A percentile compares a stretch with the other conserved stretches of the same genome.
phyloP scores from a whole-genome alignment of 257 asterid species.

The Echites panduratus region DNA sequence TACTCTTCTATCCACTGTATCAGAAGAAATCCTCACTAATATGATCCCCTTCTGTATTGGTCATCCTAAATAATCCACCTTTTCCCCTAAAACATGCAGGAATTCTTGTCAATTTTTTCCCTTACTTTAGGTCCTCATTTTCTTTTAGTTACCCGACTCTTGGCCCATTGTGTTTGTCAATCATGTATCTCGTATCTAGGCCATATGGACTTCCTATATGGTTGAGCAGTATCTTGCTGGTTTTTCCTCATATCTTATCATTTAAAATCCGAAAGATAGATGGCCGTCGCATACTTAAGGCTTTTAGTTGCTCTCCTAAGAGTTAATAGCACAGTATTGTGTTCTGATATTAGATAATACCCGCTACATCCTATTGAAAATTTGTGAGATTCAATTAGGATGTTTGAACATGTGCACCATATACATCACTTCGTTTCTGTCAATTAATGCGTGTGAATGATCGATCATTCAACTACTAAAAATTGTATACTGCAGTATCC shows the following conservation, averaged over 20 bases:
- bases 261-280: background rate
- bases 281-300: background rate
- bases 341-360: background rate
- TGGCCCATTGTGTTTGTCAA: background rate
- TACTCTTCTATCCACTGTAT: background rate
- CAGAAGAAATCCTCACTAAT: background rate
- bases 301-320: background rate
- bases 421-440: conserved; percentile 1
- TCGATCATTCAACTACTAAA: conserved; percentile 12
- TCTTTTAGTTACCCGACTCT: background rate
- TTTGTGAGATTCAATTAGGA: background rate
- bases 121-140: background rate
- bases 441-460: background rate
- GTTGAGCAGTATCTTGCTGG: background rate
- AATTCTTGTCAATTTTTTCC: too few relatives aligned
- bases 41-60: background rate
- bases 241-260: background rate
- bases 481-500: conserved; percentile 53
- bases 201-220: background rate
- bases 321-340: background rate
- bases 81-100: background rate
- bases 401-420: background rate
- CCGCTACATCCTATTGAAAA: background rate
- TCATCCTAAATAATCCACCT: background rate
- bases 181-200: too few relatives aligned